phyloP scores from a whole-genome alignment of 2,329 filamentous ascomycete species.

The Dryadomyces quercivorus region DNA sequence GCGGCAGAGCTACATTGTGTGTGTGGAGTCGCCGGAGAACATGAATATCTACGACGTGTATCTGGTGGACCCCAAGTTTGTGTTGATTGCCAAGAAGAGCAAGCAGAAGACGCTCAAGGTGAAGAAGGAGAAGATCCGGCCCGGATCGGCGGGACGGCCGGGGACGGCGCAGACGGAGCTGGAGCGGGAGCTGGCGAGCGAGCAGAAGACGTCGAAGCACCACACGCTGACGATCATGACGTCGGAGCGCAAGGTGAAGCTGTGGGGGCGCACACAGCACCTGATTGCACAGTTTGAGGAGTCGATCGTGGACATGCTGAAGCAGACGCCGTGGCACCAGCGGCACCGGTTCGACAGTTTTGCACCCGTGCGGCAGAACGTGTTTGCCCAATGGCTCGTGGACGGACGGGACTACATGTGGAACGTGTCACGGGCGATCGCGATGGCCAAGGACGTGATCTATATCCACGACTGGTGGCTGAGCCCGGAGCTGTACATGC shows the following conservation, averaged over 20 bases:
- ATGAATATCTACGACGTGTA: conserved; percentile 99
- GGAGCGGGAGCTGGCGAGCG: conserved; percentile 30
- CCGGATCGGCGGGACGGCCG: not conserved
- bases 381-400: conserved; percentile 92
- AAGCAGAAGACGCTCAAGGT: conserved; percentile 47
- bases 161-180: conserved; percentile 21
- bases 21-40: conserved; percentile 95
- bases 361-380: conserved; percentile 73
- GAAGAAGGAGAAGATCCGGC: not conserved
- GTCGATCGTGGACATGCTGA: conserved; percentile 77
- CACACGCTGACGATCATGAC: conserved; percentile 84
- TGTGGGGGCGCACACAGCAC: conserved; percentile 83
- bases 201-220: conserved; percentile 41
- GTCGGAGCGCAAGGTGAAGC: conserved; percentile 80
- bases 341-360: conserved; percentile 86
- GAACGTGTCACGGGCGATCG: conserved; percentile 94
- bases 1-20: conserved; percentile 94
- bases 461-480: conserved; percentile 99
- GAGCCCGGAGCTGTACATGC: conserved; percentile 90
- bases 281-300: conserved; percentile 87
- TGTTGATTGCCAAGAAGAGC: conserved; percentile 61
- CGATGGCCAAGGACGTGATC: conserved; percentile 93
- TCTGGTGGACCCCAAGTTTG: conserved; percentile 83
- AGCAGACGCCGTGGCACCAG: conserved; percentile 70
- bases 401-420: conserved; percentile 98